Percentiles rank a stretch among this genome's conserved stretches.
phyloP scores from a whole-genome alignment of 1,139 yeast species.

The Saccharomycopsis crataegensis region DNA sequence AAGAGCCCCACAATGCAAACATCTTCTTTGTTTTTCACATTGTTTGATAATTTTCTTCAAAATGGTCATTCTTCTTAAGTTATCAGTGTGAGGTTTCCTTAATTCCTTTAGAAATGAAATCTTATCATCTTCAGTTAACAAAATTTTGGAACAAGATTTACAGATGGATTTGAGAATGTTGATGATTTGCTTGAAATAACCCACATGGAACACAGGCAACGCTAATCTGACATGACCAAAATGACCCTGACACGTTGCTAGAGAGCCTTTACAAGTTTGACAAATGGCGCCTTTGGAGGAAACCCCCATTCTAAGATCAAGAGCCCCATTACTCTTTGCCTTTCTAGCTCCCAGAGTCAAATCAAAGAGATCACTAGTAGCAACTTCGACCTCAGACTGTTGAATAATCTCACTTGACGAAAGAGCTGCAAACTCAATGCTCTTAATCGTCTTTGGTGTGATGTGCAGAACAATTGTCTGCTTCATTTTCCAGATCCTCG shows the following conservation, averaged over 20 bases:
- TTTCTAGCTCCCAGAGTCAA: conserved; percentile 69
- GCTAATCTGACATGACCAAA: conserved; percentile 93
- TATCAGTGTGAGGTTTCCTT: conserved; percentile 84
- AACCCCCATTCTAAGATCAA: conserved; percentile 91
- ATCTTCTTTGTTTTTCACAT: conserved; percentile 90
- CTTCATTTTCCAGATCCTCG: conserved; percentile 5
- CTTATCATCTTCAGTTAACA: conserved; percentile 67
- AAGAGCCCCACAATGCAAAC: conserved; percentile 76
- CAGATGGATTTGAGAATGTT: conserved; percentile 87
- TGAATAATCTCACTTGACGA: conserved; percentile 87
- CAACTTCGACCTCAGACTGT: conserved; percentile 90
- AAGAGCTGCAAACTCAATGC: conserved; percentile 86
- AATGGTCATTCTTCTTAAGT: conserved; percentile 83
- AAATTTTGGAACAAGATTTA: conserved; percentile 75
- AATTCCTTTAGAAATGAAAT: conserved; percentile 66
- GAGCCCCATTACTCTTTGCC: conserved; percentile 78
- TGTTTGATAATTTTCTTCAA: conserved; percentile 80
- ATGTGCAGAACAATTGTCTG: conserved; percentile 33
- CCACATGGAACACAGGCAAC: conserved; percentile 94
- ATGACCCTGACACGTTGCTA: conserved; percentile 97
- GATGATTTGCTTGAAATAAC: conserved; percentile 88
- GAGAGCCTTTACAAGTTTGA: conserved; percentile 82
- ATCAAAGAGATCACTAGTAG: conserved; percentile 87
- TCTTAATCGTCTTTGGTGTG: conserved; percentile 85
- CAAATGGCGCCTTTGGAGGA: conserved; percentile 82